These are phyloP conservation scores for Avena atlantica DNA, from an alignment of 176 grass and related monocot species.

Conservation along the genomic window DNA sequence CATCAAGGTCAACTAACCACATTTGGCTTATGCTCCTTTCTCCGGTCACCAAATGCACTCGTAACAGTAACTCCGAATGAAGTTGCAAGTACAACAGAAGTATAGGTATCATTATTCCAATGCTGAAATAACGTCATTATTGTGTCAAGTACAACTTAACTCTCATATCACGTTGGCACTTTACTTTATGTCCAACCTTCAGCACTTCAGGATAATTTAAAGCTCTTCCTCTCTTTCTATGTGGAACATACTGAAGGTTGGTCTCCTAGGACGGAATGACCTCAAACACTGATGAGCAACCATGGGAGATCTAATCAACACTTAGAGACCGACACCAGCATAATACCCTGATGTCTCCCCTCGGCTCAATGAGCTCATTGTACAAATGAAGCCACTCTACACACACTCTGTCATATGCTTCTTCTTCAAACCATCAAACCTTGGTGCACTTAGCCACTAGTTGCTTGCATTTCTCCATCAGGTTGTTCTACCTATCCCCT, in stretches of 20 bases:
- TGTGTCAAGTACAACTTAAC: not conserved
- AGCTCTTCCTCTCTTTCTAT: conserved; percentile 69
- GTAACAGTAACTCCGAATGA: conserved; percentile 81
- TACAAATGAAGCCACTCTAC: too few relatives aligned
- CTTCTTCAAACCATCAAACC: too few relatives aligned
- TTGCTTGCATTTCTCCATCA: too few relatives aligned
- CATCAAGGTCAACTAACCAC: conserved; percentile 94
- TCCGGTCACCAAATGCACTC: conserved; percentile 64
- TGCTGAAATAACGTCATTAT: not conserved
- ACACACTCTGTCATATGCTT: too few relatives aligned
- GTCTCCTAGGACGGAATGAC: conserved; percentile 61
- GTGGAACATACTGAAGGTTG: conserved; percentile 65
- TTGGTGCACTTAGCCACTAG: too few relatives aligned
- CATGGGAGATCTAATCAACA: conserved; percentile 64
- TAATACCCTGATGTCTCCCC: too few relatives aligned
- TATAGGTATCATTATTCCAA: not conserved
- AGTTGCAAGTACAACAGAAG: conserved; percentile 49
- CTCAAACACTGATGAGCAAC: conserved; percentile 62
- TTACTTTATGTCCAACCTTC: conserved; percentile 93
- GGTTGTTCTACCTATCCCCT: too few relatives aligned
- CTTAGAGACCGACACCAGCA: not conserved
- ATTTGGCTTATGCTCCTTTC: conserved; percentile 73
- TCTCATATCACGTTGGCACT: conserved; percentile 17
- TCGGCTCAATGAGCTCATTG: too few relatives aligned
- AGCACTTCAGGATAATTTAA: conserved; percentile 57